phyloP scores from a whole-genome alignment of 148 eudicot genomes.

The Oxyria digyna region DNA sequence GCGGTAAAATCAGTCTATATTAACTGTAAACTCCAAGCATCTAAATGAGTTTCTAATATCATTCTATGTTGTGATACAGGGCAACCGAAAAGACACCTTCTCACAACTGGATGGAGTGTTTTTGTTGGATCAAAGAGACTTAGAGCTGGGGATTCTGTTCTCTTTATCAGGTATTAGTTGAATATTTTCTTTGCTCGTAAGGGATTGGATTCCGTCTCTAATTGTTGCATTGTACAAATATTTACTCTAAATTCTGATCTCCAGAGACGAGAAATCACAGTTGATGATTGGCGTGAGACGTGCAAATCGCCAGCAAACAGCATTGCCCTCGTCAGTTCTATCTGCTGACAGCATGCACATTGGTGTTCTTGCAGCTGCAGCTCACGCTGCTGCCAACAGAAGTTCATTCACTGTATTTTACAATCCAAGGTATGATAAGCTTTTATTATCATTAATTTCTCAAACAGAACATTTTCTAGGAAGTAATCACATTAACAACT shows the following conservation, averaged over 20 bases:
- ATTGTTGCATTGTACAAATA: not conserved
- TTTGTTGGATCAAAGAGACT: constrained; percentile 94
- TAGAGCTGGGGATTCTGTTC: constrained; percentile 85
- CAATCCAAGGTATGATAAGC: constrained; percentile 57
- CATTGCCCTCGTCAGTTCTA: constrained; percentile 87
- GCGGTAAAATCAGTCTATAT: constrained; percentile 37
- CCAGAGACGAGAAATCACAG: constrained; percentile 87
- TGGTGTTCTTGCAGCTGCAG: constrained; percentile 98
- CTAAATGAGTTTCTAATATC: too few relatives aligned
- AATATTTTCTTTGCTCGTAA: not conserved
- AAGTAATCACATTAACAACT: not conserved
- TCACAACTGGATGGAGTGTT: constrained; percentile 98
- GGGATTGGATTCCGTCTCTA: not conserved
- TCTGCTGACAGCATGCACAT: constrained; percentile 99
- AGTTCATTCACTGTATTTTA: constrained; percentile 77
- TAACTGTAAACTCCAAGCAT: too few relatives aligned
- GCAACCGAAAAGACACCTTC: constrained; percentile 93
- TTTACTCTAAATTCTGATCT: not conserved
- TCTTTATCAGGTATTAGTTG: constrained; percentile 58
- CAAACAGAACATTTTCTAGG: not conserved
- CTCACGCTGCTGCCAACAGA: constrained; percentile 86
- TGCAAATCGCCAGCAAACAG: constrained; percentile 76
- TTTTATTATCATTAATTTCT: not conserved
- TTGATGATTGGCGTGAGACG: constrained; percentile 85
- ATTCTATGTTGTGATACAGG: constrained; percentile 26